Evolutionary conservation across 371 early-diverging fungal genomes (phyloP), one percentile per base, ranked within the genome.

Genomic region (Synchytrium microbalum): DNA sequence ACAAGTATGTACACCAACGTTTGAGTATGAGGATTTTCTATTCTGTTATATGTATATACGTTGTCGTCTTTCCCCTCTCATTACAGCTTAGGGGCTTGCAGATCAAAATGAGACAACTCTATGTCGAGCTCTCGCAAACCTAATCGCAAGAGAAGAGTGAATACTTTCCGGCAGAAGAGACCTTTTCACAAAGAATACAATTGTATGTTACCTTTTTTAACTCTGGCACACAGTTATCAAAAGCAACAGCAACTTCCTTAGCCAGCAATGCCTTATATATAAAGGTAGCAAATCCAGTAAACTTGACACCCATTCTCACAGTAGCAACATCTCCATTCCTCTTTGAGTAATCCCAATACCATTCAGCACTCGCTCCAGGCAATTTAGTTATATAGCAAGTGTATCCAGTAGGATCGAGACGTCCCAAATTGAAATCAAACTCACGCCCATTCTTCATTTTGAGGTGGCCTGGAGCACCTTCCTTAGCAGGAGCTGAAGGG

Each of bases 281-380:
- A 29, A 14, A 14, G 30, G 14, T 24, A 14, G 58, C 58, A 24
- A 57, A 24, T 16, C 58, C 58, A 24, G 58, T 24, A 57, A 57
- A 23, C 24, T 57, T 57, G 14, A 57, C 58, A 24, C 58, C 58
- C 58, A 57, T 57, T 24, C 24, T 57, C 25, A 57, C 14, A 16
- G 58, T 57, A 14, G 14, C 58, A 13, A 14, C 30, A 16, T 13
- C 23, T 57, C 19, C 58, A 29, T 57, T 29, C 14, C 14, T 14
- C 25, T 57, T 57, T 24, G 14, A 16, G 25, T 29, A 57, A 14
- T 57, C 58, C 58, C 58, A 57, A 57, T 57, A 57, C 58, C 58
- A 57, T 14, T 57, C 58, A 24, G 58, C 58, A 19, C 23, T 23
- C 24, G 58, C 14, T 16, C 58, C 58, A 24, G 58, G 58, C 16